Evolutionary conservation across 2,329 filamentous ascomycete species (phyloP).

Genomic region (Phaeophleospora eucalypticola): DNA sequence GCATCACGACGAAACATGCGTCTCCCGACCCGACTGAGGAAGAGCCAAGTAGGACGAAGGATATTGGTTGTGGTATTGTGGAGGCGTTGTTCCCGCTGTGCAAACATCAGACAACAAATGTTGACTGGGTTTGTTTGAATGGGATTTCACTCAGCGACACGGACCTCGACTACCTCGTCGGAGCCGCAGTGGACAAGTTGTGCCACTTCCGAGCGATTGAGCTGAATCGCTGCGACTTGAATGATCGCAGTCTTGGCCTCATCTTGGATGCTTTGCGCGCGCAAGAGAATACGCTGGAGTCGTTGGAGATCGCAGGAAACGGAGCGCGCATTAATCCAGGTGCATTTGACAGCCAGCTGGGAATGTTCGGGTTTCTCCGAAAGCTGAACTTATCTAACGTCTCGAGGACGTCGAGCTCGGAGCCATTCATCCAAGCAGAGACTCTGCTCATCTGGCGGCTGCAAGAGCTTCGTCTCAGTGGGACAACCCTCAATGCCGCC

Average conservation of each 20-base stretch:
- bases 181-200: constrained; percentile 61
- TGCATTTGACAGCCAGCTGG: constrained; percentile 62
- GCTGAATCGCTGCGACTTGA: constrained; percentile 59
- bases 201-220: constrained; percentile 66
- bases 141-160: constrained; percentile 67
- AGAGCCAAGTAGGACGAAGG: constrained; percentile 44
- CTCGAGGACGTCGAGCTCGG: constrained; percentile 58
- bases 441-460: constrained; percentile 64
- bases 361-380: constrained; percentile 62
- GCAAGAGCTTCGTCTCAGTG: constrained; percentile 62
- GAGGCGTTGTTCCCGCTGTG: constrained; percentile 66
- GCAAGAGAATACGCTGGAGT: constrained; percentile 64
- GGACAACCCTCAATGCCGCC: constrained; percentile 57
- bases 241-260: constrained; percentile 56
- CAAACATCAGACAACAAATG: constrained; percentile 62
- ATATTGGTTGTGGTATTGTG: constrained; percentile 64
- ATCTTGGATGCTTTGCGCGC: constrained; percentile 60
- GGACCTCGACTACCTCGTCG: constrained; percentile 64
- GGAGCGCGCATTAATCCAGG: constrained; percentile 61
- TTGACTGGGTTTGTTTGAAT: constrained; percentile 67
- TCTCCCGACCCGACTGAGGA: constrained; percentile 39
- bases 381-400: constrained; percentile 64
- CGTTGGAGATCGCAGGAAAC: constrained; percentile 63
- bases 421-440: constrained; percentile 62
- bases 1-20: constrained; percentile 53